phyloP scores from a whole-genome alignment of 257 asterid genomes.

The Capsicum pubescens region DNA sequence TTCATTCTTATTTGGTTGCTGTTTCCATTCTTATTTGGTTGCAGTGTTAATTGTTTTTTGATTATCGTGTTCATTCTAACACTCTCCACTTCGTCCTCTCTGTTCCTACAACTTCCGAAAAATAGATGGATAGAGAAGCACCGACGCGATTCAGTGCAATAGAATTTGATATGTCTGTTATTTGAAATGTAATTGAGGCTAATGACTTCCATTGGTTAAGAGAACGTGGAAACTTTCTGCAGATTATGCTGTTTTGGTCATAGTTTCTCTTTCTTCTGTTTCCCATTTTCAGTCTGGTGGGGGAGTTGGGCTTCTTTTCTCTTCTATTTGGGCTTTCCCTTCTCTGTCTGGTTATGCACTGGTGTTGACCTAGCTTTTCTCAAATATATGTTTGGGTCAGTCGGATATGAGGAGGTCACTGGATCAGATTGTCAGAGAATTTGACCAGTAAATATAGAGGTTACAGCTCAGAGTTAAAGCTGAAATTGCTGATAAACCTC shows the following conservation, averaged over 20 bases:
- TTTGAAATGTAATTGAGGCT: background rate
- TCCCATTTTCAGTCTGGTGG: slow-evolving; percentile 13
- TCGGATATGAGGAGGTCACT: slow-evolving; percentile 4
- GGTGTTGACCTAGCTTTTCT: background rate
- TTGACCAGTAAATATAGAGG: background rate
- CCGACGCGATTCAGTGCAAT: background rate
- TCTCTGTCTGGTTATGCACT: background rate
- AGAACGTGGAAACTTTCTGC: slow-evolving; percentile 7
- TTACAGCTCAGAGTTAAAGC: slow-evolving; percentile 8
- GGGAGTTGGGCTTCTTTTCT: background rate
- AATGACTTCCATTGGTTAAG: slow-evolving; percentile 16
- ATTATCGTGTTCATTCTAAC: too few relatives aligned
- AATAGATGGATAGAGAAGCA: background rate
- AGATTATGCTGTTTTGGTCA: background rate
- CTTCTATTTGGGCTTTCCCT: background rate
- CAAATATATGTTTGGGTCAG: background rate
- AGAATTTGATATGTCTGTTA: background rate
- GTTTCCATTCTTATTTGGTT: background rate
- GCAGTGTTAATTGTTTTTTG: background rate
- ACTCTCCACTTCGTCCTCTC: too few relatives aligned
- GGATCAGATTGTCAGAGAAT: background rate
- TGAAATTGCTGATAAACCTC: background rate
- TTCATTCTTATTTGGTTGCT: background rate
- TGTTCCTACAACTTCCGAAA: too few relatives aligned
- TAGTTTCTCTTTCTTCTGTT: slow-evolving; percentile 14